Evolutionary conservation across 1,284 basidiomycete genomes (phyloP), one percentile per base, ranked within the genome.

Genomic region (Limonomyces culmigenus): DNA sequence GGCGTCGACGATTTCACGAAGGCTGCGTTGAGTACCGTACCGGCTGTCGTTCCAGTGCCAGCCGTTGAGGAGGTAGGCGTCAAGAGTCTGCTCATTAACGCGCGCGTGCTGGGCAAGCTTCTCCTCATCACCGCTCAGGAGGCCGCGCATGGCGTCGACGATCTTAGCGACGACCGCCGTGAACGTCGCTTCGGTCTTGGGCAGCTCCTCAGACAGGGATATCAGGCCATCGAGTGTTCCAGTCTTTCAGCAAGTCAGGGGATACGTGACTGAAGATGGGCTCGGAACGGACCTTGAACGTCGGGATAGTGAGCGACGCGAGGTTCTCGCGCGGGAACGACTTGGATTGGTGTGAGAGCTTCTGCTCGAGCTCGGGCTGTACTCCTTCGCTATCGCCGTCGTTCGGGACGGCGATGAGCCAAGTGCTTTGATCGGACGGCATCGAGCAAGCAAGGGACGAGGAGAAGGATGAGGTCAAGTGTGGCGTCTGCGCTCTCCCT

Each of bases 191-290:
- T 98, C 95, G 42, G 84, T 74, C 60, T 96, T 97, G 12, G 91
- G 87, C 32, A 98, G 68, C 37, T 85, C 77, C 51, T 98, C 95
- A 13, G 89, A 93, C 34, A 98, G 70, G 3, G 74, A 68, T 44
- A 99, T 76, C 40, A 99, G 74, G 19, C 74, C 70, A 43, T 93
- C 92, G 18, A 99, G 72, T 0, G 93, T 98, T 38, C 93, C 93
- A 41, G 91, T 88, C 89, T 97, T 58, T 44, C 42, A 34, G 31
- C 38, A 32, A 37, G 40, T 32, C 5, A 35, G 21, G 19, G 40
- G 25, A 19, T 33, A 31, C 16, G 5, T n/a, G 11, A 30, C 13
- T 19, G 10, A 8, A 10, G 30, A 16, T 32, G 11, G 34, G 36
- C 35, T 33, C 33, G 30, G 32, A 33, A 27, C 20, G 23, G 38